A percentile compares a stretch with the other conserved stretches of the same genome.
phyloP scores from a whole-genome alignment of 169 alveolate species.

The Miamiensis avidus region DNA sequence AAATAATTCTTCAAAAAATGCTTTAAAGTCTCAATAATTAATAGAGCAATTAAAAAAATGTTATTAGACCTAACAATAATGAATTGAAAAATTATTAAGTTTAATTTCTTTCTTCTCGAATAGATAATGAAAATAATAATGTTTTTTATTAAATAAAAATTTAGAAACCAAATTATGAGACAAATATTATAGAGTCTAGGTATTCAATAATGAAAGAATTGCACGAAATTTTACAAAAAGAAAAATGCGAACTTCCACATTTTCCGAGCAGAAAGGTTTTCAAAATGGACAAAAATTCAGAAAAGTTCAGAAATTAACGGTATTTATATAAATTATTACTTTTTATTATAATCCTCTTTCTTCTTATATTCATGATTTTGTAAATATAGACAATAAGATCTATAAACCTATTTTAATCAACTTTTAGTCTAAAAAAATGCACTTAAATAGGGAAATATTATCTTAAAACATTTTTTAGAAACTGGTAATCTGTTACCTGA shows the following conservation, averaged over 20 bases:
- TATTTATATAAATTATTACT: no score
- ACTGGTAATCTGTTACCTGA: background rate
- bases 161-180: background rate
- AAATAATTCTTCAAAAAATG: no score
- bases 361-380: background rate
- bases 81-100: no score
- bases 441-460: background rate
- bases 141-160: background rate
- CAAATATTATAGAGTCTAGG: background rate
- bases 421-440: background rate
- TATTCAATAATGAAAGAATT: background rate
- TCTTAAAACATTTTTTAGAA: background rate
- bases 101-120: no score
- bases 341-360: no score
- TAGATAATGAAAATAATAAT: no score
- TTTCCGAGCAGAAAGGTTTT: background rate
- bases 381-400: background rate
- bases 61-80: no score
- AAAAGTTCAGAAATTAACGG: background rate
- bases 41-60: no score
- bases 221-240: no score
- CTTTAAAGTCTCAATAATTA: no score
- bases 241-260: background rate
- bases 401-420: no score
- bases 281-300: background rate